phyloP scores from a whole-genome alignment of 2,329 filamentous ascomycete species.

The Fusarium albidum region DNA sequence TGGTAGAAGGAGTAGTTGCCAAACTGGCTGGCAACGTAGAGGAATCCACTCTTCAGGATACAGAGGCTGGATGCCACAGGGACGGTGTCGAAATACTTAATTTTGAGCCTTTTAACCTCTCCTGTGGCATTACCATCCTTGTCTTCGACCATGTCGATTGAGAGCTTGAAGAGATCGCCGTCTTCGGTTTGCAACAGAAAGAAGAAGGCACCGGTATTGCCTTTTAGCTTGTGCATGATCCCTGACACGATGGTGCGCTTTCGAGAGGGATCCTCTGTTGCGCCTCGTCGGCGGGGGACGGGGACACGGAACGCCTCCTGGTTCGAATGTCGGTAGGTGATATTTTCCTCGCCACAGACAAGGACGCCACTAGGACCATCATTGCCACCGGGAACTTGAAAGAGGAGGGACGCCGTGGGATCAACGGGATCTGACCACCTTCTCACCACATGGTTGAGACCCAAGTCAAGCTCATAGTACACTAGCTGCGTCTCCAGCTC shows the following conservation, averaged over 20 bases:
- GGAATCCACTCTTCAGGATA: slow-evolving; percentile 94
- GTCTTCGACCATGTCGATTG: slow-evolving; percentile 88
- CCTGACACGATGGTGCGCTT: slow-evolving; percentile 89
- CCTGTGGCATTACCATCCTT: slow-evolving; percentile 79
- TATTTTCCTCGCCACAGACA: slow-evolving; percentile 91
- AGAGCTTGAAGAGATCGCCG: slow-evolving; percentile 98
- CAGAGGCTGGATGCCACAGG: slow-evolving; percentile 87
- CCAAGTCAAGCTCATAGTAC: slow-evolving; percentile 97
- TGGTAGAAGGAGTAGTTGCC: slow-evolving; percentile 97
- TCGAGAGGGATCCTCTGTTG: slow-evolving; percentile 89
- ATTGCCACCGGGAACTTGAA: slow-evolving; percentile 92
- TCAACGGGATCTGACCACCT: slow-evolving; percentile 97
- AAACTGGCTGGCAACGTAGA: slow-evolving; percentile 91
- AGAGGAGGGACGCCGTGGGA: slow-evolving; percentile 85
- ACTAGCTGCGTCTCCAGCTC: slow-evolving; percentile 90
- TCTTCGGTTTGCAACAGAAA: slow-evolving; percentile 96
- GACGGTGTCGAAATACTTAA: slow-evolving; percentile 98
- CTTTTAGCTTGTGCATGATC: slow-evolving; percentile 96
- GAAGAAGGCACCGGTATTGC: slow-evolving; percentile 86
- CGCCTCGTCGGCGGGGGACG: slow-evolving; percentile 85
- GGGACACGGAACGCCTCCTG: slow-evolving; percentile 88
- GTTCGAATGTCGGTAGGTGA: slow-evolving; percentile 97
- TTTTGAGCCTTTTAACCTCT: slow-evolving; percentile 83
- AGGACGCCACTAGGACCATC: slow-evolving; percentile 95
- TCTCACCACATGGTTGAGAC: slow-evolving; percentile 94